Evolutionary conservation across 345 rosid genomes (phyloP), one percentile per base, ranked within the genome.

Genomic region (Eucalyptus cloeziana): DNA sequence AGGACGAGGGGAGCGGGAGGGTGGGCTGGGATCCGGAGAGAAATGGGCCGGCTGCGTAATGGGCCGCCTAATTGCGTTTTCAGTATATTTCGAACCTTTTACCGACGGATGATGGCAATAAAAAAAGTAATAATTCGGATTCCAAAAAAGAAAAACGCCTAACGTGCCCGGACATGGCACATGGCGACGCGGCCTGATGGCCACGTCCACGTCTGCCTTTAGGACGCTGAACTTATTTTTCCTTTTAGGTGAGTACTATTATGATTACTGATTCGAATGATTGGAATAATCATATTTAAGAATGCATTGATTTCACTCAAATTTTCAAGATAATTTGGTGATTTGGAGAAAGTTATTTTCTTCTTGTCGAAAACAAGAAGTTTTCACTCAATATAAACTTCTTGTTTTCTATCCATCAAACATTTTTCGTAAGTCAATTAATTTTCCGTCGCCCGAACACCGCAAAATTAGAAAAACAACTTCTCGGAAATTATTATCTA

Each of bases 321-420:
- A 64, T 30, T n/a, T 64, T n/a, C 37, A 7, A 13, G 37, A 14
- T 13, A 64, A 64, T 64, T 64, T 7, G 9, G 21, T 14, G 21
- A 64, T 64, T 14, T n/a, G 17, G 5, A 8, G 10, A 30, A 64
- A 30, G 76, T 64, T 6, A 14, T 13, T 64, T 64, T 13, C 3
- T 64, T 64, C 8, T n/a, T 64, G 7, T 27, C 9, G 3, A n/a
- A 64, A n/a, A 13, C 2, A 6, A 19, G 0, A 62, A 64, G 10
- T 64, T 64, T n/a, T 64, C 19, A 30, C 2, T 13, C 69, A 13
- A 62, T 62, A 1, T 30, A 2, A 62, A 27, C 8, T 60, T 11
- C 0, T 27, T 30, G 4, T 62, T 62, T 62, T 62, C n/a, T 10
- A 30, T 12, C n/a, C 33, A 12, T 30, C 4, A 13, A 30, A 30